phyloP scores from a whole-genome alignment of 2,329 filamentous ascomycete genomes.

The Paecilomyces niveus region DNA sequence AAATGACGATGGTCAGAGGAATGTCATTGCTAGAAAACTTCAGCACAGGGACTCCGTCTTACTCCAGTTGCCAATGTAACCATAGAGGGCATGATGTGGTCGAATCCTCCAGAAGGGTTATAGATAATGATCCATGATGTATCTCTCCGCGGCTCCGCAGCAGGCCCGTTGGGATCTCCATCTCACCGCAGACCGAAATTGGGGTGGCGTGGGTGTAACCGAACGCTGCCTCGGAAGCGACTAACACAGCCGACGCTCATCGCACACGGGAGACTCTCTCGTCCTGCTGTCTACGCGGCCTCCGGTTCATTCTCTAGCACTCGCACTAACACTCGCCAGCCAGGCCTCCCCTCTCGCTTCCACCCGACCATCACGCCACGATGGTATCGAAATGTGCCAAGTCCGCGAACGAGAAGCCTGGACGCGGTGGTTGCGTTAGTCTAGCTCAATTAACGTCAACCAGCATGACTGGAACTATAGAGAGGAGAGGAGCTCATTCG shows the following conservation, averaged over 20 bases:
- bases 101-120: too few relatives aligned
- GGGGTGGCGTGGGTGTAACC: constrained; percentile 22
- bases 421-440: background rate
- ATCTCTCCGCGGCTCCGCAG: too few relatives aligned
- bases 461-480: background rate
- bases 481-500: too few relatives aligned
- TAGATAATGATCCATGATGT: too few relatives aligned
- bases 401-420: background rate
- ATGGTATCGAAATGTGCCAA: too few relatives aligned
- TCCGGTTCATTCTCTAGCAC: constrained; percentile 30
- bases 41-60: too few relatives aligned
- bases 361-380: constrained; percentile 19
- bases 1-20: too few relatives aligned
- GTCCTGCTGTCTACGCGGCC: background rate
- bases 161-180: background rate
- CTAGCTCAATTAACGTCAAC: background rate
- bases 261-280: background rate
- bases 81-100: too few relatives aligned
- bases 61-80: too few relatives aligned
- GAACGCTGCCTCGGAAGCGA: constrained; percentile 11
- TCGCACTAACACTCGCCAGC: constrained; percentile 18
- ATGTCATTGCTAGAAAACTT: too few relatives aligned
- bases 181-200: constrained; percentile 15
- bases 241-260: constrained; percentile 6
- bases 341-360: constrained; percentile 20